Conservation (phyloP, 2,329 filamentous ascomycete species). For the Dactylellina leptospora region DNA sequence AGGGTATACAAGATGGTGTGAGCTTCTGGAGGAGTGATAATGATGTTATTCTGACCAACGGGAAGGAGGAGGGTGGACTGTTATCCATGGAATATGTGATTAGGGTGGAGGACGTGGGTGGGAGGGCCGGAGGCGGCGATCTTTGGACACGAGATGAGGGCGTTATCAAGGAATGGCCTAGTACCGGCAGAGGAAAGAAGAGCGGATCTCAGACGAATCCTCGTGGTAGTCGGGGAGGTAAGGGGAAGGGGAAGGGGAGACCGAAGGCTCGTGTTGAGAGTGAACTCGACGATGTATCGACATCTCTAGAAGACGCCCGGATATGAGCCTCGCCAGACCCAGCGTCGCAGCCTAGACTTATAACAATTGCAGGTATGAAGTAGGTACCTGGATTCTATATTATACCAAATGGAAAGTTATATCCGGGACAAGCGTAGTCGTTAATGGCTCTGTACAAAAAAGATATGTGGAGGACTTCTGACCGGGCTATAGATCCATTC, state of each 20-base stretch:
- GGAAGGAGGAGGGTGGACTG: conserved; percentile 67
- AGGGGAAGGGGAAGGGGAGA: conserved; percentile 53
- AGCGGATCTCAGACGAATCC: conserved; percentile 62
- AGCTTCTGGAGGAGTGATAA: conserved; percentile 83
- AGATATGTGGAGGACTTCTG: no score
- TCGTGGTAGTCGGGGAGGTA: conserved; percentile 61
- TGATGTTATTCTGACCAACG: conserved; percentile 75
- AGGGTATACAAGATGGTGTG: conserved; percentile 69
- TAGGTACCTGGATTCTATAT: no score
- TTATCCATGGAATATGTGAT: conserved; percentile 75
- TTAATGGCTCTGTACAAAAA: no score
- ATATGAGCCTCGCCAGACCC: conserved; percentile 30
- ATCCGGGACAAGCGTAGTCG: no score
- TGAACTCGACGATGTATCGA: conserved; percentile 22
- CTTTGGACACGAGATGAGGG: conserved; percentile 76
- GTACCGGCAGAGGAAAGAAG: conserved; percentile 62
- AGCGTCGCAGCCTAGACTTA: no score
- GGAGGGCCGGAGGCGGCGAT: conserved; percentile 68
- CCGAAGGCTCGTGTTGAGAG: conserved; percentile 2
- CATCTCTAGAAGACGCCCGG: conserved; percentile 14
- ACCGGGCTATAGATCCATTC: no score
- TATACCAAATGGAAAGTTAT: no score
- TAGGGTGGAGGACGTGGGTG: conserved; percentile 68
- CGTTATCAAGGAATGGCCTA: conserved; percentile 73
- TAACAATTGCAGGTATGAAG: no score